Base-by-base conservation (phyloP, 2,329 filamentous ascomycete species). In the Rhinocladiella mackenziei region DNA sequence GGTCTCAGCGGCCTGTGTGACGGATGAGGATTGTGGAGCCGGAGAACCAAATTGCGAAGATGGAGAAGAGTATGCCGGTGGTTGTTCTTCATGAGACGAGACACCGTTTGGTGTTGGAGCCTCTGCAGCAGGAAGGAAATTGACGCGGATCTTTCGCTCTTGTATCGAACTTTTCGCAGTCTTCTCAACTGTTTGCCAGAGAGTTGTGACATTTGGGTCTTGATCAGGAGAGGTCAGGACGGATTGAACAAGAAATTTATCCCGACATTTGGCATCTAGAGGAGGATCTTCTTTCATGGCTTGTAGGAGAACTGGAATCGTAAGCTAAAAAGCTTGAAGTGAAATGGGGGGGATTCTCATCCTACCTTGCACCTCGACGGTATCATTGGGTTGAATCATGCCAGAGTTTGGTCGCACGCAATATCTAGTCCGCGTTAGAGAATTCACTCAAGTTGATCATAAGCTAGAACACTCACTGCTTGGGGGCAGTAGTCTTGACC, bases 401-500 rank as follows among this genome's bases (percentile, higher is more conserved):
- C 92, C 92, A 39, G 89, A 95, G 74, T 98, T 97, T 45, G 92
- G 91, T 60, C 92, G 83, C 47, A 97, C 91, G 67, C 92, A 97
- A 73, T 98, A 98, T 75, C 91, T 96, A 60, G 28, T 54, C 8
- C 36, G 20, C 9, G 48, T 61, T 60, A 51, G 58, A 57, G 53
- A 45, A 54, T 48, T 23, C 50, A 30, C 35, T 13, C 6, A 22
- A 5, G 41, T 25, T 19, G 30, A 33, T 20, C 17, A 39, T 35
- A 14, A 19, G 30, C 23, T 36, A 28, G 36, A 20, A 23, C 36
- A 68, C 84, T 63, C 86, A 98, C 91, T 97, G 92, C 73, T 97
- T 97, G 23, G 92, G 92, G 37, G 92, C 92, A 53, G 92, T 98
- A 36, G 92, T 98, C 81, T 98, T 98, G 69, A 98, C 92, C 89